Conservation (phyloP, 805 yeast genomes). For the Candida dendrica region DNA sequence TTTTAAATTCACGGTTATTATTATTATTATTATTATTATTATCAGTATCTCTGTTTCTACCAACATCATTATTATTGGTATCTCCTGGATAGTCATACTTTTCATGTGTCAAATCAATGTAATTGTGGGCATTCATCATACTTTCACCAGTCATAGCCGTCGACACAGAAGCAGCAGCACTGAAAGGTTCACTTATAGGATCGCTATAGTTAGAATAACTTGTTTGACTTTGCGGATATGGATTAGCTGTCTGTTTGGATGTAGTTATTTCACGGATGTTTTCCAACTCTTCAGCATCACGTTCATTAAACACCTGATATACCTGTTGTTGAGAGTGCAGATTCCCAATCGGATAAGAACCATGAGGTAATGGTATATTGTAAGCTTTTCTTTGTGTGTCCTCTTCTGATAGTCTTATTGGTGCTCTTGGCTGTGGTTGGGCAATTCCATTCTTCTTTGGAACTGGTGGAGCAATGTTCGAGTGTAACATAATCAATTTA, state of each 20-base stretch:
- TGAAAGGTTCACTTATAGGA: constrained; percentile 17
- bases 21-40: background rate
- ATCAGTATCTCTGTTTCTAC: background rate
- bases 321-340: background rate
- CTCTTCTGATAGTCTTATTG: background rate
- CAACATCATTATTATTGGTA: background rate
- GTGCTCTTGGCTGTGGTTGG: constrained; percentile 1
- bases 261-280: constrained; percentile 7
- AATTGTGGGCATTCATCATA: constrained; percentile 9
- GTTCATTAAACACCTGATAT: background rate
- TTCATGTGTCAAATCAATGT: background rate
- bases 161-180: constrained; percentile 6
- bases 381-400: background rate
- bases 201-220: constrained; percentile 13
- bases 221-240: constrained; percentile 16
- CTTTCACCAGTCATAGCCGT: constrained; percentile 8
- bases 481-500: constrained; percentile 10
- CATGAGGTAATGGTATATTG: constrained; percentile 3
- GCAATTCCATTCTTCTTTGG: background rate
- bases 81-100: background rate
- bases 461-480: constrained; percentile 1
- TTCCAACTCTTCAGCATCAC: constrained; percentile 12
- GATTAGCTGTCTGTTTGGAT: background rate
- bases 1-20: constrained; percentile 2
- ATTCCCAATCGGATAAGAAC: constrained; percentile 7